Conservation (phyloP, 768 basidiomycete species). For the Daedaleopsis sinensis region DNA sequence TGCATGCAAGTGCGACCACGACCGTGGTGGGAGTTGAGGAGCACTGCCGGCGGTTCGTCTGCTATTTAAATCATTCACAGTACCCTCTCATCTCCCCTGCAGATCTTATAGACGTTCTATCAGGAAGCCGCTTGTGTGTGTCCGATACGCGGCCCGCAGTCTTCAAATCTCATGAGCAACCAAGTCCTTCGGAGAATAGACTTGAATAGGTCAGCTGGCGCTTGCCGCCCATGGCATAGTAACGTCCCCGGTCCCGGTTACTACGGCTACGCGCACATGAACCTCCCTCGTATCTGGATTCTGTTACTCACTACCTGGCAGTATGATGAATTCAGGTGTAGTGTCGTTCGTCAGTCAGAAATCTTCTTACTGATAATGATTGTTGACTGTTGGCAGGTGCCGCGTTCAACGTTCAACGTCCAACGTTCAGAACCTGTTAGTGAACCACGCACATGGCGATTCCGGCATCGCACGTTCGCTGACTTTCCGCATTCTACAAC, state of each 20-base stretch:
- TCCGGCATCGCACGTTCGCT: too few species aligned
- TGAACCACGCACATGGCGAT: too few species aligned
- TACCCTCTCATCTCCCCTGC: too few species aligned
- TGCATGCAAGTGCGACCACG: not conserved
- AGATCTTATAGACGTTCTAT: not conserved
- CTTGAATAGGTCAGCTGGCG: not conserved
- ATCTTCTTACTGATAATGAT: too few species aligned
- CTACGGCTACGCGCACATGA: not conserved
- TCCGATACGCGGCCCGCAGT: not conserved
- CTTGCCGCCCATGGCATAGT: not conserved
- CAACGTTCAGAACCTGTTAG: too few species aligned
- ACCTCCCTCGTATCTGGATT: too few species aligned
- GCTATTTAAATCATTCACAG: not conserved
- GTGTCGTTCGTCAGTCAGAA: too few species aligned
- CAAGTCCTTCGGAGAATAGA: not conserved
- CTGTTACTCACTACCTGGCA: too few species aligned
- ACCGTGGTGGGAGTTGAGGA: not conserved
- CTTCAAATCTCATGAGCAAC: not conserved
- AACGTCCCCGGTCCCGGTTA: not conserved
- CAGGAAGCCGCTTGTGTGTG: not conserved
- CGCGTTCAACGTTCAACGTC: too few species aligned
- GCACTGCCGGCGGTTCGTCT: not conserved
- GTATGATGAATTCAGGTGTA: too few species aligned
- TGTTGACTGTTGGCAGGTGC: too few species aligned
- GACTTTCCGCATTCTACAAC: too few species aligned